Conservation (phyloP, 1,284 basidiomycete genomes). For the Puccinia triticina region DNA sequence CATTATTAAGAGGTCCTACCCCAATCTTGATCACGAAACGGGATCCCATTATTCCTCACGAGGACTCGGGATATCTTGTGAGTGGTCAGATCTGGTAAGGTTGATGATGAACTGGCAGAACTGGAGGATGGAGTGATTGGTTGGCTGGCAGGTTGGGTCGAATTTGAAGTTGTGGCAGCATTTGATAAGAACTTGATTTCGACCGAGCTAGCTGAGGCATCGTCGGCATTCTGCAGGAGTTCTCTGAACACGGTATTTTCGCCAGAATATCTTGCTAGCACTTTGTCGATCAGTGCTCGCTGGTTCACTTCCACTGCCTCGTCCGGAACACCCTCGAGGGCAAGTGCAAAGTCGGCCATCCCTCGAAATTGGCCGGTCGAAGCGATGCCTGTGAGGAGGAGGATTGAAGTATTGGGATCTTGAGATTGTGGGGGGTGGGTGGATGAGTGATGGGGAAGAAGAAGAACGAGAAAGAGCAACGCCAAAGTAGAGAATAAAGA, state of each 20-base stretch:
- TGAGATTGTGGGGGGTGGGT: background rate
- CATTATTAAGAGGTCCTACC: background rate
- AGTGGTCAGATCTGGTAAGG: conserved; percentile 58
- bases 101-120: conserved; percentile 23
- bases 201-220: conserved; percentile 72
- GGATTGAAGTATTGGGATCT: background rate
- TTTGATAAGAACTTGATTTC: conserved; percentile 57
- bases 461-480: background rate
- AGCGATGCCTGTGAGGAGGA: too few species aligned
- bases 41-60: conserved; percentile 83
- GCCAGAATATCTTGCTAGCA: conserved; percentile 88
- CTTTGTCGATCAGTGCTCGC: conserved; percentile 87
- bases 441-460: background rate
- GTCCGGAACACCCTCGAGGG: conserved; percentile 41
- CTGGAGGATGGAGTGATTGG: conserved; percentile 31
- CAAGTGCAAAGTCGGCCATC: conserved; percentile 47
- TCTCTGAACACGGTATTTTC: conserved; percentile 93
- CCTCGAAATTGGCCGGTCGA: too few species aligned
- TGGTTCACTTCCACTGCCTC: conserved; percentile 94
- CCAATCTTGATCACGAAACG: conserved; percentile 66
- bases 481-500: background rate
- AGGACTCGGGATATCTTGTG: conserved; percentile 60
- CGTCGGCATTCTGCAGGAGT: conserved; percentile 92
- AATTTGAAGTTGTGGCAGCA: background rate
- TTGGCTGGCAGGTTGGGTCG: conserved; percentile 67